A percentile compares a stretch with the other conserved stretches of the same genome.
Conservation (phyloP, 2,329 filamentous ascomycete genomes). For the Aspergillus pseudoglaucus region DNA sequence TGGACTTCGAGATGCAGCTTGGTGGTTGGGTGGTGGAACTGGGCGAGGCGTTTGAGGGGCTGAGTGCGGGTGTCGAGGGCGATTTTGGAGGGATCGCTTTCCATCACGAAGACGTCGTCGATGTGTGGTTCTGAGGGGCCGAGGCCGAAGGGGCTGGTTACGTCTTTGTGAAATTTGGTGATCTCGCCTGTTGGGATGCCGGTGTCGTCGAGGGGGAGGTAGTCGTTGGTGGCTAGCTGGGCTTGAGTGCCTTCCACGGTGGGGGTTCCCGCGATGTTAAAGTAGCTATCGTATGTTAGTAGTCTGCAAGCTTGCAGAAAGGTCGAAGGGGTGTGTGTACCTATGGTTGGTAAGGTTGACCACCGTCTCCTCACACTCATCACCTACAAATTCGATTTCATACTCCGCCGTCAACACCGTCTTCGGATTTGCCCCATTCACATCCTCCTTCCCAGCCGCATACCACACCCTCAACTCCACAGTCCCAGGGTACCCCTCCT, state of each 20-base stretch:
- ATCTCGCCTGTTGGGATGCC: conserved; percentile 70
- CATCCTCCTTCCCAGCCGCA: conserved; percentile 61
- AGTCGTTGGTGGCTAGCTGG: conserved; percentile 52
- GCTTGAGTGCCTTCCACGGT: conserved; percentile 59
- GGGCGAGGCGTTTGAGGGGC: conserved; percentile 61
- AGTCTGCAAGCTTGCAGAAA: too few relatives aligned
- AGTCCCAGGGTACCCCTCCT: conserved; percentile 84
- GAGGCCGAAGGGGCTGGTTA: conserved; percentile 64
- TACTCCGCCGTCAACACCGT: conserved; percentile 80
- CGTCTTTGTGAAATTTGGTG: conserved; percentile 55
- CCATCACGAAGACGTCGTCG: conserved; percentile 84
- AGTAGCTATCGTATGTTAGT: conserved; percentile 44
- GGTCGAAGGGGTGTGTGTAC: conserved; percentile 35
- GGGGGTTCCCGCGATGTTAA: conserved; percentile 56
- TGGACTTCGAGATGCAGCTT: conserved; percentile 77
- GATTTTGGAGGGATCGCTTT: conserved; percentile 53
- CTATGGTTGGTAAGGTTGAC: conserved; percentile 96
- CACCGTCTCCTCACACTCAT: conserved; percentile 75
- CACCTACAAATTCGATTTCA: conserved; percentile 71
- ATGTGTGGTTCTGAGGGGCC: conserved; percentile 66
- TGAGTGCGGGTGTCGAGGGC: conserved; percentile 60
- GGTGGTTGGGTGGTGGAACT: conserved; percentile 66
- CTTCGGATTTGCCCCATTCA: conserved; percentile 54
- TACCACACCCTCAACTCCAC: conserved; percentile 75
- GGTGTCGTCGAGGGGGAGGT: conserved; percentile 66